Percentiles rank a stretch among this genome's conserved stretches.
Evolutionary conservation across 106 monocot genomes (phyloP).

Genomic region (Gastrodia elata): DNA sequence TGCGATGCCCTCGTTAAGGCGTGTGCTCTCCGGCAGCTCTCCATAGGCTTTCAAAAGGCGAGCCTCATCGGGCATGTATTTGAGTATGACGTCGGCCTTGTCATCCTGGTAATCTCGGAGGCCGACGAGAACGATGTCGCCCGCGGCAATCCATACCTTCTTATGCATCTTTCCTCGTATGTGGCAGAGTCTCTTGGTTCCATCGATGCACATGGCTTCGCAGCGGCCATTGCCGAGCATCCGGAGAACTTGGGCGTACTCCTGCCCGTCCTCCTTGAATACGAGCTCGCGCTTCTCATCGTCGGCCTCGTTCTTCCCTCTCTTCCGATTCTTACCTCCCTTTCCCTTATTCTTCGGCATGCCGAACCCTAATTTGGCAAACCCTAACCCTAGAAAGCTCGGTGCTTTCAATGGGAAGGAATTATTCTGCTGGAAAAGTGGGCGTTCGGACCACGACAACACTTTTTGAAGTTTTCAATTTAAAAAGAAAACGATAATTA

Average conservation of each 20-base stretch:
- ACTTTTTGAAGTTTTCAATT: no score
- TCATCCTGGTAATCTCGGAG: slow-evolving; percentile 26
- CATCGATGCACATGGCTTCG: slow-evolving; percentile 26
- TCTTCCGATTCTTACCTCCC: slow-evolving; percentile 27
- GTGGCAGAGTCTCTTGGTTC: slow-evolving; percentile 24
- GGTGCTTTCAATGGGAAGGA: background rate
- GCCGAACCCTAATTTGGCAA: background rate
- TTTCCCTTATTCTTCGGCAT: slow-evolving; percentile 32
- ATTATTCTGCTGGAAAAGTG: background rate
- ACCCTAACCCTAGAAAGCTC: background rate
- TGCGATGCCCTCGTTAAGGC: slow-evolving; percentile 25
- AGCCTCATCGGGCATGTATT: slow-evolving; percentile 26
- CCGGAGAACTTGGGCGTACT: slow-evolving; percentile 24
- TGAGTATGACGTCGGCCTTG: slow-evolving; percentile 25
- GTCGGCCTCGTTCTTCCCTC: slow-evolving; percentile 29
- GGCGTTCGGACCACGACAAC: background rate
- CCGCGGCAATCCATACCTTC: slow-evolving; percentile 29
- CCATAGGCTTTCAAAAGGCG: slow-evolving; percentile 23
- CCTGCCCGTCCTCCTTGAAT: slow-evolving; percentile 28
- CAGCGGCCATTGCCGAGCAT: slow-evolving; percentile 26
- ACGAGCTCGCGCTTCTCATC: slow-evolving; percentile 29
- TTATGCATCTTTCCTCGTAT: slow-evolving; percentile 28
- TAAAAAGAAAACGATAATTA: no score
- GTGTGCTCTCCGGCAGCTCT: slow-evolving; percentile 19
- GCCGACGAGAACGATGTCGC: slow-evolving; percentile 24